Percentiles rank a stretch among this genome's conserved stretches.
Evolutionary conservation across 352 stramenopile species (phyloP).

Genomic region (Labyrinthula sp.): DNA sequence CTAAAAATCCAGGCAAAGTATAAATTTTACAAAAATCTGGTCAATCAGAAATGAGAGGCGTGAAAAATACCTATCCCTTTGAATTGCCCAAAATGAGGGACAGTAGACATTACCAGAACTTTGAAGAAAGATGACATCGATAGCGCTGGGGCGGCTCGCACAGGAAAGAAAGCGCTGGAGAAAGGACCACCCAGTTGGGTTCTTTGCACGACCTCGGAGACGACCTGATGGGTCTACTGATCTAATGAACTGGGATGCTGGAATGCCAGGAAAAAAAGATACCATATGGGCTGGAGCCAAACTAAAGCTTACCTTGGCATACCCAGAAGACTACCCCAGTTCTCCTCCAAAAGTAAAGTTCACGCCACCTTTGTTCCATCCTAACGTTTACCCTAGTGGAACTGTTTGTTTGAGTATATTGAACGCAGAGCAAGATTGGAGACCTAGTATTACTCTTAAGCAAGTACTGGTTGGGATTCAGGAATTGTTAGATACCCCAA

Average conservation of each 20-base stretch:
- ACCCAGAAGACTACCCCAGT: slow-evolving; percentile 83
- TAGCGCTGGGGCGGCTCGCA: slow-evolving; percentile 59
- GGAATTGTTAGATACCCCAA: slow-evolving; percentile 80
- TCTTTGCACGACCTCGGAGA: slow-evolving; percentile 74
- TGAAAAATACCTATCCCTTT: too few relatives aligned
- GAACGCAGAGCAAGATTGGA: slow-evolving; percentile 96
- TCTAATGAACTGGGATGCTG: slow-evolving; percentile 85
- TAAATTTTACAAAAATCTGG: too few relatives aligned
- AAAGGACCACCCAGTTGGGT: slow-evolving; percentile 75
- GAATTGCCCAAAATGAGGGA: too few relatives aligned
- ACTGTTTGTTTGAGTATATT: slow-evolving; percentile 94
- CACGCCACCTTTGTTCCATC: slow-evolving; percentile 81
- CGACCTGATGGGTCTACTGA: slow-evolving; percentile 80
- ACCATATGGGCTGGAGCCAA: slow-evolving; percentile 90
- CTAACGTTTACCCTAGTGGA: slow-evolving; percentile 46
- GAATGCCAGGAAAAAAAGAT: slow-evolving; percentile 76
- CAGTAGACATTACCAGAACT: too few relatives aligned
- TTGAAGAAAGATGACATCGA: slow-evolving; percentile 42
- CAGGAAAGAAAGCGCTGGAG: slow-evolving; percentile 79
- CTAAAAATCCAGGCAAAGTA: too few relatives aligned
- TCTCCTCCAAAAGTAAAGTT: slow-evolving; percentile 85
- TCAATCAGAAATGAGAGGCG: too few relatives aligned
- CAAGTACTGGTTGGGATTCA: slow-evolving; percentile 93
- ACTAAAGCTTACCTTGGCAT: slow-evolving; percentile 86
- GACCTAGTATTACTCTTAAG: slow-evolving; percentile 83